Percentiles rank a stretch among this genome's conserved stretches.
These are phyloP conservation scores for Colletotrichum theobromicola DNA, from an alignment of 2,329 filamentous ascomycete genomes.

Conservation along the genomic window DNA sequence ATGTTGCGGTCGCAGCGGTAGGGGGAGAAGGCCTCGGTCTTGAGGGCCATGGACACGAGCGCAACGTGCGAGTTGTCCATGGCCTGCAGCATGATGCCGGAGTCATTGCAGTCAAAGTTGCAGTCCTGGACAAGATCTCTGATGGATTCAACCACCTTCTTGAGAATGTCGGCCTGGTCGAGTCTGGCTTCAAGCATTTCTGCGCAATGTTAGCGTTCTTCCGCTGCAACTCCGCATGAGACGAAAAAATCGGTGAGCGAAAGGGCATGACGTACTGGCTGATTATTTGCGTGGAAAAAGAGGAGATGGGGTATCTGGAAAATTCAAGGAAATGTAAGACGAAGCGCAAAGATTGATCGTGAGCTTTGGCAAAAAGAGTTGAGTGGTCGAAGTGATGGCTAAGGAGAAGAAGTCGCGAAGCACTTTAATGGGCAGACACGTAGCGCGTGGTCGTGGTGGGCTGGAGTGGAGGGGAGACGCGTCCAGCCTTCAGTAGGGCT, in stretches of 20 bases:
- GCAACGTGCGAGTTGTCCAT: constrained; percentile 99
- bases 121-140: constrained; percentile 99
- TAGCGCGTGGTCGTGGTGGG: constrained; percentile 27
- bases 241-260: background rate
- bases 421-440: constrained; percentile 38
- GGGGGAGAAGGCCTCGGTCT: constrained; percentile 90
- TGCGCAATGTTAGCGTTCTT: constrained; percentile 41
- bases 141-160: constrained; percentile 99
- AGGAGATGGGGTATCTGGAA: constrained; percentile 14
- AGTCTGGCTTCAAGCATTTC: constrained; percentile 95
- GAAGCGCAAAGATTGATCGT: background rate
- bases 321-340: background rate
- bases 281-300: background rate
- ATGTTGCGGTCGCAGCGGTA: constrained; percentile 99
- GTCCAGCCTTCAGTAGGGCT: constrained; percentile 26
- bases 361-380: background rate
- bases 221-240: background rate
- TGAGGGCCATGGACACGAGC: constrained; percentile 98
- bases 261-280: constrained; percentile 5
- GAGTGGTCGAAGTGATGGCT: constrained; percentile 7
- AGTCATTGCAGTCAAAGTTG: constrained; percentile 99
- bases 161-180: constrained; percentile 90
- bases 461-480: constrained; percentile 28
- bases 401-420: constrained; percentile 24
- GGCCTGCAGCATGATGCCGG: constrained; percentile 94